Percentiles rank a stretch among this genome's conserved stretches.
Evolutionary conservation across 805 yeast genomes (phyloP).

Genomic region (Ascoidea asiatica): DNA sequence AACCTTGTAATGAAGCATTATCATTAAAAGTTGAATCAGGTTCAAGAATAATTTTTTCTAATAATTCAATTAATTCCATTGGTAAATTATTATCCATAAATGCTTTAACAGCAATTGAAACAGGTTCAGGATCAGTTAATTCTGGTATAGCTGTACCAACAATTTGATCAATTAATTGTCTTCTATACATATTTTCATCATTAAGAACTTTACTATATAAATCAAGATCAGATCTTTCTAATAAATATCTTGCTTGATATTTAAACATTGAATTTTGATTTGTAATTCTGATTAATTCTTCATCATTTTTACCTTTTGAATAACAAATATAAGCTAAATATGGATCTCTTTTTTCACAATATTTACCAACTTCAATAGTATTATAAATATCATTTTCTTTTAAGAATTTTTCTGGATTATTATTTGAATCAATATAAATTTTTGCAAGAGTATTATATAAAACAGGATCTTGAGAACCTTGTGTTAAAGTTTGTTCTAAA

Average conservation of each 20-base stretch:
- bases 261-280: slow-evolving; percentile 97
- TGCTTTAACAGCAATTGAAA: slow-evolving; percentile 85
- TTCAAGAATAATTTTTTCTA: slow-evolving; percentile 92
- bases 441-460: slow-evolving; percentile 92
- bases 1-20: slow-evolving; percentile 88
- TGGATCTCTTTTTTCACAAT: slow-evolving; percentile 99
- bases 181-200: slow-evolving; percentile 72
- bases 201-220: slow-evolving; percentile 74
- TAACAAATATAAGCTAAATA: slow-evolving; percentile 95
- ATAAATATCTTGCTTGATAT: slow-evolving; percentile 94
- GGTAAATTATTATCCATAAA: slow-evolving; percentile 94
- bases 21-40: slow-evolving; percentile 89
- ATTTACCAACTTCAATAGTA: slow-evolving; percentile 90
- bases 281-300: slow-evolving; percentile 79
- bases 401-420: slow-evolving; percentile 93
- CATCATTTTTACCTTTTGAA: slow-evolving; percentile 88
- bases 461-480: slow-evolving; percentile 81
- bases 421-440: slow-evolving; percentile 94
- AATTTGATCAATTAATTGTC: slow-evolving; percentile 86
- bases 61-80: slow-evolving; percentile 80
- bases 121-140: slow-evolving; percentile 83
- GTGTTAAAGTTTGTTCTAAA: slow-evolving; percentile 74
- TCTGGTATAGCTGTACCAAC: slow-evolving; percentile 96
- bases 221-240: slow-evolving; percentile 72
- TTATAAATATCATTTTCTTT: slow-evolving; percentile 84